Evolutionary conservation across 73 alveolate species (phyloP).

Genomic region (Tetrahymena thermophila): DNA sequence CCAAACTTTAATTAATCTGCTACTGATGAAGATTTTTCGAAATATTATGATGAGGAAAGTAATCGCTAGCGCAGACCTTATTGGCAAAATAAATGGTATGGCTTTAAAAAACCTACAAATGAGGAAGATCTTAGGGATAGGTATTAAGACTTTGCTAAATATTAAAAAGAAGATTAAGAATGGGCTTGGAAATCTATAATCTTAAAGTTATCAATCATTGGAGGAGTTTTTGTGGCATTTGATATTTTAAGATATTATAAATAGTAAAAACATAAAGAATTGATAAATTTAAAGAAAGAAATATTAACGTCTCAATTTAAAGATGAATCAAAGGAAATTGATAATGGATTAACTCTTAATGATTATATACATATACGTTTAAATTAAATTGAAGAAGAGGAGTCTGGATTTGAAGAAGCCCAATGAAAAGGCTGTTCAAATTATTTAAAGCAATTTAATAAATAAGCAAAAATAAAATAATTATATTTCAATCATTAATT

Average conservation of each 20-base stretch:
- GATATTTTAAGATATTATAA: neutral
- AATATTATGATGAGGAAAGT: neutral
- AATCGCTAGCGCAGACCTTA: neutral
- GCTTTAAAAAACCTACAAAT: neutral
- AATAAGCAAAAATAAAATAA: too few species aligned
- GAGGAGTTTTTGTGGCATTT: neutral
- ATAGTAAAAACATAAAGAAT: neutral
- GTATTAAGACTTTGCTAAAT: neutral
- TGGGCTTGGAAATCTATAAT: neutral
- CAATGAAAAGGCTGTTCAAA: neutral
- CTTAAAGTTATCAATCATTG: neutral
- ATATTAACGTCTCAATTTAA: neutral
- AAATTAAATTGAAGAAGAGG: neutral
- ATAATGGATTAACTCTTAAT: neutral
- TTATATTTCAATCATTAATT: too few species aligned
- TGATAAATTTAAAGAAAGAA: neutral
- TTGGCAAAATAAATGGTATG: conserved; percentile 1
- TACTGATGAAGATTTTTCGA: neutral
- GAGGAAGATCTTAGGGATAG: neutral
- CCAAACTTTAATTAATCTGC: neutral
- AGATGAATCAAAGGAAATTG: neutral
- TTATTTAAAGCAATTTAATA: too few species aligned
- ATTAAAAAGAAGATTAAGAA: neutral
- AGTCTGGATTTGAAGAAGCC: neutral
- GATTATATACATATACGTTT: neutral